A percentile compares a stretch with the other conserved stretches of the same genome.
Conservation (phyloP, 2,329 filamentous ascomycete genomes). For the Ophiostoma montium region DNA sequence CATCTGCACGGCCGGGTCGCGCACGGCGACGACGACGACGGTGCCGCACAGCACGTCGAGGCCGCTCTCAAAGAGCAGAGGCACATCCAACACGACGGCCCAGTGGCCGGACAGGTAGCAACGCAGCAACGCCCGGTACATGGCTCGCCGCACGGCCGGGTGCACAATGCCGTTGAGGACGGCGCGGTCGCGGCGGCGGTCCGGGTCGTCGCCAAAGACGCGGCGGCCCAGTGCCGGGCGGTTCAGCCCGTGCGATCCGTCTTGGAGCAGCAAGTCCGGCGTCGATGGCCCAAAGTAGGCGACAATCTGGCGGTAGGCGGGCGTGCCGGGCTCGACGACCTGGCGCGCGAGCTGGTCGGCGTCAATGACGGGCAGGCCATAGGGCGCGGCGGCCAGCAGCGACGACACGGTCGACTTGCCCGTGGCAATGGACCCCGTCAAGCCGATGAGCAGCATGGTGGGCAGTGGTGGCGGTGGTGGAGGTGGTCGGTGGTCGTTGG, state of each 20-base stretch:
- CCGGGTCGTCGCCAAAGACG: slow-evolving; percentile 70
- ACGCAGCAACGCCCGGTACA: slow-evolving; percentile 60
- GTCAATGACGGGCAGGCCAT: slow-evolving; percentile 83
- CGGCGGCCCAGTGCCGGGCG: slow-evolving; percentile 69
- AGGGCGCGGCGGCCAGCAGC: slow-evolving; percentile 64
- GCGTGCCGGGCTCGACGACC: slow-evolving; percentile 84
- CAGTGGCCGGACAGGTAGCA: slow-evolving; percentile 64
- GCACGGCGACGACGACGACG: slow-evolving; percentile 76
- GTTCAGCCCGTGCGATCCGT: slow-evolving; percentile 48
- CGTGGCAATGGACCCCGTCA: slow-evolving; percentile 94
- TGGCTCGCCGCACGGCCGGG: slow-evolving; percentile 71
- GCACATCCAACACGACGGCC: slow-evolving; percentile 87
- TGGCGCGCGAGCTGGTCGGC: slow-evolving; percentile 84
- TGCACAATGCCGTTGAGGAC: slow-evolving; percentile 86
- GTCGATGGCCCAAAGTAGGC: slow-evolving; percentile 68
- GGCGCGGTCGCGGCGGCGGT: slow-evolving; percentile 54
- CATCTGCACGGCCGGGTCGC: slow-evolving; percentile 72
- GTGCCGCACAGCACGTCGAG: slow-evolving; percentile 77
- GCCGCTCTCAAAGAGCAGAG: slow-evolving; percentile 76
- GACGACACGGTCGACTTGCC: slow-evolving; percentile 93
- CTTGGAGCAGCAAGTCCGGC: slow-evolving; percentile 60
- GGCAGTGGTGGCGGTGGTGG: too few relatives aligned
- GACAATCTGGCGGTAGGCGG: slow-evolving; percentile 72
- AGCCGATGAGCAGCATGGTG: slow-evolving; percentile 83
- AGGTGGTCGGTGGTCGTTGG: too few relatives aligned